A percentile compares a stretch with the other conserved stretches of the same genome.
These are phyloP conservation scores for Talaromyces marneffei DNA, from an alignment of 2,329 filamentous ascomycete species.

Conservation along the genomic window DNA sequence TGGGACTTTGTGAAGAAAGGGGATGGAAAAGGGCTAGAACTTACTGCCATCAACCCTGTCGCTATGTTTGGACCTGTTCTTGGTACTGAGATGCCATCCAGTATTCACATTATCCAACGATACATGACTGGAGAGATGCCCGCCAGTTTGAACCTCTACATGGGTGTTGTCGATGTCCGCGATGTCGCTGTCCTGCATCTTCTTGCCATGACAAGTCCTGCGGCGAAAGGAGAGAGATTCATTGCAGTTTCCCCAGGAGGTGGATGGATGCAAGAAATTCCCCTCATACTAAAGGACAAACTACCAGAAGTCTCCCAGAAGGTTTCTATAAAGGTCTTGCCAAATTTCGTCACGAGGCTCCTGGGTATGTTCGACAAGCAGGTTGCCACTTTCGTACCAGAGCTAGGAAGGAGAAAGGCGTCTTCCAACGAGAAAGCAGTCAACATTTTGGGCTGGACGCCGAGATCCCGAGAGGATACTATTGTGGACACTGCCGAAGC, in stretches of 20 bases:
- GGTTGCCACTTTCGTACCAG: background rate
- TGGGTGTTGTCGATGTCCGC: background rate
- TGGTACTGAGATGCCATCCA: background rate
- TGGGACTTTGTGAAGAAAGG: background rate
- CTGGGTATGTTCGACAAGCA: background rate
- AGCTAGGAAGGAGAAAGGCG: background rate
- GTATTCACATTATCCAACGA: background rate
- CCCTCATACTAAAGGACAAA: background rate
- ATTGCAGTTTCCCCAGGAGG: background rate
- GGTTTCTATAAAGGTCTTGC: background rate
- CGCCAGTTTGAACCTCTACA: background rate
- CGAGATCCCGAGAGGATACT: background rate
- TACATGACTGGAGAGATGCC: constrained; percentile 1
- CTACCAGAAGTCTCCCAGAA: background rate
- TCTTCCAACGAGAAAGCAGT: background rate
- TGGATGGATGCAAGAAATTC: background rate
- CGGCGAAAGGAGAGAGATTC: background rate
- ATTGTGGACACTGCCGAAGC: background rate
- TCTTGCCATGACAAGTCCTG: background rate
- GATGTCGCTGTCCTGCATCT: background rate
- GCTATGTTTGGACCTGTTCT: constrained; percentile 3
- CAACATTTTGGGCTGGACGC: background rate
- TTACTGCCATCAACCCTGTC: background rate
- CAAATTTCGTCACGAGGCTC: background rate
- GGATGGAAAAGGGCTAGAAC: background rate